Base-by-base conservation (phyloP, 2,329 filamentous ascomycete genomes). In the Penicillium oxalicum region DNA sequence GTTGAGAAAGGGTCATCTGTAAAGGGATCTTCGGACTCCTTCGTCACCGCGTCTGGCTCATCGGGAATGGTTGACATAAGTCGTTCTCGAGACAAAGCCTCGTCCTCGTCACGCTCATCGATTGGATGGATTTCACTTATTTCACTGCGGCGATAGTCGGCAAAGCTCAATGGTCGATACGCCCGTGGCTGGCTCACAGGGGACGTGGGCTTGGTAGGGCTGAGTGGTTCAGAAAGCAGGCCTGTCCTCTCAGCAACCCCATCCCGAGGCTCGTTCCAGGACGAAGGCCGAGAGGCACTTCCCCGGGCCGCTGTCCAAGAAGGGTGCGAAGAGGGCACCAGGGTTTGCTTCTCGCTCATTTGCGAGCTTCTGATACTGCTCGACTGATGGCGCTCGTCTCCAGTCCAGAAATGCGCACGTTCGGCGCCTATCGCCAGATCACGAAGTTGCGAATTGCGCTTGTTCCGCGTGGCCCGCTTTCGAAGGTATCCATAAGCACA, bases 81-180 rank as follows among this genome's bases (percentile, higher is more conserved):
- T 18, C 50, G 48, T 45, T 60, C 58, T 27, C 55, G 49, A 47
- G 59, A 51, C 12, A 53, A 49, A 1, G 71, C 71, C 49, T 80
- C 78, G 44, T 82, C 78, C 53, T 83, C 81, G 50, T 84, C 81
- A 9, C 76, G 68, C 60, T 82, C 79, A 34, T 82, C 80, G 40
- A 85, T 85, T 0, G 80, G 79, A 59, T 83, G 81, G 26, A 84
- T 84, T 25, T 73, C 69, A 3, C 76, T 76, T 29, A 77, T 73
- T 13, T 75, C 72, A 48, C 69, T 74, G 29, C 73, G 65, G 44
- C 77, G 70, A 38, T 67, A 70, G 44, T 78, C 75, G 29, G 78
- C 75, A 55, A 76, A 77, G 18, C 71, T 67, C 4, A 69, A 70
- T 40, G 71, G 71, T 5, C 61, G 52, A 36, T 69, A 70, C 29